phyloP scores from a whole-genome alignment of 1,284 basidiomycete genomes.

The Cryptococcus jaspeensis region DNA sequence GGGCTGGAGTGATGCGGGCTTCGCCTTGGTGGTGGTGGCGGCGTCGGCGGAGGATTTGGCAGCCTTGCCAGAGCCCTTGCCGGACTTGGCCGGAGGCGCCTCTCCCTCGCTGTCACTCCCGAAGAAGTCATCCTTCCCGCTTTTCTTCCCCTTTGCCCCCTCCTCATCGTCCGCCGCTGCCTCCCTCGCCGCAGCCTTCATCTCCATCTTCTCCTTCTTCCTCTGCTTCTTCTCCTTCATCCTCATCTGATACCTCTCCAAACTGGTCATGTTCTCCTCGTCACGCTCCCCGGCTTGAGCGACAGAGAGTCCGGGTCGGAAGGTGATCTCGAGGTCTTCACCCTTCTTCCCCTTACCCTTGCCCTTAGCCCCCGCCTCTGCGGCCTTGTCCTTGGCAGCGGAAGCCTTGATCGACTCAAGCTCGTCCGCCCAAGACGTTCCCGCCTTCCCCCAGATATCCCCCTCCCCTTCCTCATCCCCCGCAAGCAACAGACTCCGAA shows the following conservation, averaged over 20 bases:
- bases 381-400: slow-evolving; percentile 56
- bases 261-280: slow-evolving; percentile 69
- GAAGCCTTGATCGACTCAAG: slow-evolving; percentile 13
- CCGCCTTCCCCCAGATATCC: slow-evolving; percentile 67
- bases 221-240: slow-evolving; percentile 79
- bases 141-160: slow-evolving; percentile 9
- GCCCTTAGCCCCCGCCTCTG: slow-evolving; percentile 1
- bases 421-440: slow-evolving; percentile 28
- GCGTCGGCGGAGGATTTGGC: slow-evolving; percentile 9
- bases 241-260: slow-evolving; percentile 77
- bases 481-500: slow-evolving; percentile 69
- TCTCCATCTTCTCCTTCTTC: slow-evolving; percentile 56
- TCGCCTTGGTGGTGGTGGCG: slow-evolving; percentile 2
- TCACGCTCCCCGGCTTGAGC: slow-evolving; percentile 48
- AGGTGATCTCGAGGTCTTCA: slow-evolving; percentile 86
- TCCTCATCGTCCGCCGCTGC: slow-evolving; percentile 4
- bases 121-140: slow-evolving; percentile 68
- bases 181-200: slow-evolving; percentile 43
- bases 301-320: slow-evolving; percentile 74
- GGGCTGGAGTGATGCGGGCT: slow-evolving; percentile 8
- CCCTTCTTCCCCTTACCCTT: slow-evolving; percentile 19
- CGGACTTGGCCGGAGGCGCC: slow-evolving; percentile 33
- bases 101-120: slow-evolving; percentile 58
- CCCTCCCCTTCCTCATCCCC: slow-evolving; percentile 56
- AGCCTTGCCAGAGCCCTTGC: slow-evolving; percentile 1